A percentile compares a stretch with the other conserved stretches of the same genome.
Conservation (phyloP, 345 rosid genomes). For the Populus simonii region DNA sequence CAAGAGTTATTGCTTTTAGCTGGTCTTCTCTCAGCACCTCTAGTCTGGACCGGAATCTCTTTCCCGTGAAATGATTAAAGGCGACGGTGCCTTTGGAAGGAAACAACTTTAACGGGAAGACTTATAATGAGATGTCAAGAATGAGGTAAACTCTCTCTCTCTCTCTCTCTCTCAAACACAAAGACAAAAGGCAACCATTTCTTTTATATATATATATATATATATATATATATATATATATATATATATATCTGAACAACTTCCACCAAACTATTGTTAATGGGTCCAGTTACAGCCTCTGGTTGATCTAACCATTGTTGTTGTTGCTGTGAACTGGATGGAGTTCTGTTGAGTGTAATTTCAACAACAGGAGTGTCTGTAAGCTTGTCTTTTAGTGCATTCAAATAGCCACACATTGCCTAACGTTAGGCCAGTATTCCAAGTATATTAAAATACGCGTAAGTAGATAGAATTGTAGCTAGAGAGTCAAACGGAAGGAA, state of each 20-base stretch:
- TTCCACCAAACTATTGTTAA: conserved; percentile 16
- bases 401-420: background rate
- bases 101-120: conserved; percentile 36
- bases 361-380: background rate
- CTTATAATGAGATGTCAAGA: conserved; percentile 16
- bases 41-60: background rate
- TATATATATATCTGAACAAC: conserved; percentile 1
- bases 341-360: background rate
- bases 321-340: background rate
- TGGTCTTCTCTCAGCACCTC: conserved; percentile 12
- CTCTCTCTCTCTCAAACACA: background rate
- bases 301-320: background rate
- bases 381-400: background rate
- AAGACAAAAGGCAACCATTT: conserved; percentile 1
- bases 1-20: conserved; percentile 4
- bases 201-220: background rate
- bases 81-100: conserved; percentile 40
- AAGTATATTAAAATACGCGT: background rate
- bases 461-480: background rate
- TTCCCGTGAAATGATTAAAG: conserved; percentile 30
- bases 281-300: conserved; percentile 23
- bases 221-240: background rate
- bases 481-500: background rate
- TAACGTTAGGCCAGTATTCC: background rate
- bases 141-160: conserved; percentile 21